Evolutionary conservation across 805 yeast species (phyloP).

Genomic region (Yarrowia sp.): DNA sequence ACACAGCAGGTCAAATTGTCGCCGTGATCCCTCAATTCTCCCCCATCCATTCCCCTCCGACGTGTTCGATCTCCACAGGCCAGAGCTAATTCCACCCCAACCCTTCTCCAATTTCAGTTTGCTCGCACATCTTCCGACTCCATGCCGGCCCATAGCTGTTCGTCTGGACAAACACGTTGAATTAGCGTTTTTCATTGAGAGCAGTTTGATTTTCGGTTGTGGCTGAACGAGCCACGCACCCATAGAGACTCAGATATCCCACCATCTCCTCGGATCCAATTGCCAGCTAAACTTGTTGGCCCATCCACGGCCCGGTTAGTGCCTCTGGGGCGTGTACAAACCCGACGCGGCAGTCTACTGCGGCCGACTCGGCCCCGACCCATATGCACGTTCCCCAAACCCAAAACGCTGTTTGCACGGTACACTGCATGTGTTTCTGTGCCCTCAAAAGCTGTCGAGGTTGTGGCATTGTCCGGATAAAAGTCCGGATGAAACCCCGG

Average conservation of each 20-base stretch:
- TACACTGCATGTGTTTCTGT: conserved; percentile 7
- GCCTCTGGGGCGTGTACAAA: not conserved
- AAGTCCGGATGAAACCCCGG: not conserved
- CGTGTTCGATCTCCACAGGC: conserved; percentile 1
- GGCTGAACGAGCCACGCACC: not conserved
- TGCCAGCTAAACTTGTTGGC: not conserved
- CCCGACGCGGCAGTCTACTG: conserved; percentile 2
- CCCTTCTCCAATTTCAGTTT: conserved; percentile 13
- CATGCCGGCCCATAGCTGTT: conserved; percentile 13
- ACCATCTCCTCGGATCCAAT: not conserved
- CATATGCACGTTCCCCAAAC: not conserved
- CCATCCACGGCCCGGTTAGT: not conserved
- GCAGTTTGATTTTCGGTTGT: not conserved
- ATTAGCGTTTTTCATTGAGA: conserved; percentile 13
- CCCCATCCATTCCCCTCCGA: no score
- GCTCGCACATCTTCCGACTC: conserved; percentile 23
- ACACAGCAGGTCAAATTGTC: not conserved
- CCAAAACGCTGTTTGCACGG: not conserved
- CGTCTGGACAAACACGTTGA: conserved; percentile 2
- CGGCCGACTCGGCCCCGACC: conserved; percentile 23
- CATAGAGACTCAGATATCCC: not conserved
- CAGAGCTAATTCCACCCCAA: conserved; percentile 19
- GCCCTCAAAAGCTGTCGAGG: not conserved
- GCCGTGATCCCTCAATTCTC: not conserved
- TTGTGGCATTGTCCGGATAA: conserved; percentile 1